Evolutionary conservation across 163 green algal genomes (phyloP), one percentile per base, ranked within the genome.

Genomic region (Volvox carteri): DNA sequence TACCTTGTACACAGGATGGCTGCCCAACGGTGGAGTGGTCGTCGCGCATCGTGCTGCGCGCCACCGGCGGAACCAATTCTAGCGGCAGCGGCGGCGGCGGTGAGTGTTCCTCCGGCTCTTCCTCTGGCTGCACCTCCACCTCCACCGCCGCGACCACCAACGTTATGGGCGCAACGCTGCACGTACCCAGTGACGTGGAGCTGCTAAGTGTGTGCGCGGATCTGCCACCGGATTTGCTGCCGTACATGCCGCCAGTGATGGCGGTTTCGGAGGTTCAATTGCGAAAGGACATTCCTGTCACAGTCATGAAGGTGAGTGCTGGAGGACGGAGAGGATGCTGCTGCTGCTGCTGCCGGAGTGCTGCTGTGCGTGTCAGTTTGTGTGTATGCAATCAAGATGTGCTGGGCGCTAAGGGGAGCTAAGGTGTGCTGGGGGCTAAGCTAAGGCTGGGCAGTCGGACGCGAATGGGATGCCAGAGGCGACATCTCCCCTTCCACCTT

Each of bases 191-290:
- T 7, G 42, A 80, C 44, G 21, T 85, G 77, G 77, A 85, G 37
- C 37, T 85, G 23, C 16, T 85, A 56, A n/a, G 37, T 58, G 25
- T 85, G 3, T 85, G 78, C 37, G 78, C 56, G 2, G 78, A 85
- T n/a, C 11, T 85, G 56, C 78, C 78, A 1, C 1, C 23, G 35
- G 77, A 35, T 23, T 6, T 74, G 52, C 37, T 85, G 39, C 37
- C 37, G 56, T 56, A 42, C 37, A 44, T 85, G 78, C 78, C 78
- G 5, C 19, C 37, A n/a, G 37, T 60, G 35, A 30, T 85, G 78
- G 25, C 39, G 56, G 56, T 76, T 35, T 56, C 52, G 33, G 52
- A 73, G 37, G 52, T 85, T 54, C 52, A 25, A 5, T 37, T 54
- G 19, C 7, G 77, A 21, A 70, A 52, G 52, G 77, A 72, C 33